A percentile compares a stretch with the other conserved stretches of the same genome.
phyloP scores from a whole-genome alignment of 805 yeast species.

The Hanseniaspora vineae region DNA sequence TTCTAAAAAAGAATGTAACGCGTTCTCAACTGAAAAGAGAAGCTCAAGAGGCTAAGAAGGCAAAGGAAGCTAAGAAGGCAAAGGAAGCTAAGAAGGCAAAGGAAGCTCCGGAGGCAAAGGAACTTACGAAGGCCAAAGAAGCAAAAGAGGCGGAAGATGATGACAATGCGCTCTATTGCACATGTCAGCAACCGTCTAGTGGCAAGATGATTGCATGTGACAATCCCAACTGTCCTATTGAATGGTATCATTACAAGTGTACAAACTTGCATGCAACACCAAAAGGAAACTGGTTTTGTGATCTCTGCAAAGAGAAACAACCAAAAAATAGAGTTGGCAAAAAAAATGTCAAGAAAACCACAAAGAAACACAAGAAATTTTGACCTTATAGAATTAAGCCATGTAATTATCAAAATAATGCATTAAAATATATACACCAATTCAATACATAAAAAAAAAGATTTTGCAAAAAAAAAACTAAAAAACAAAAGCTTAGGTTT shows the following conservation, averaged over 20 bases:
- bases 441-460: not conserved
- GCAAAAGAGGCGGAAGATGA: slow-evolving; percentile 1
- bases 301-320: not conserved
- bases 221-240: slow-evolving; percentile 52
- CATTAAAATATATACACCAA: not conserved
- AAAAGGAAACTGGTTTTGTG: slow-evolving; percentile 54
- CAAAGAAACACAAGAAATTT: slow-evolving; percentile 3
- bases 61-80: too few relatives aligned
- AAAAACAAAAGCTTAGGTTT: too few relatives aligned
- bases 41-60: too few relatives aligned
- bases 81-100: not conserved
- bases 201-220: slow-evolving; percentile 94
- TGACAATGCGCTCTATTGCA: slow-evolving; percentile 23
- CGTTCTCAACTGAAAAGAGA: too few relatives aligned
- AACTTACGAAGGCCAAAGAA: not conserved
- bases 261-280: slow-evolving; percentile 57
- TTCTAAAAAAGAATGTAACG: too few relatives aligned
- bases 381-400: too few relatives aligned
- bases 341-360: slow-evolving; percentile 2
- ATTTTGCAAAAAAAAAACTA: too few relatives aligned
- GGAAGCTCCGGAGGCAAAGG: slow-evolving; percentile 3
- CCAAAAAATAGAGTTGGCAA: slow-evolving; percentile 13
- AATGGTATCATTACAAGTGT: slow-evolving; percentile 76
- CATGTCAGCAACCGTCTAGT: slow-evolving; percentile 31
- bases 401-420: not conserved